A percentile compares a stretch with the other conserved stretches of the same genome.
Evolutionary conservation across 495 filamentous ascomycete genomes (phyloP).

Genomic region (Penicillium pancosmium): DNA sequence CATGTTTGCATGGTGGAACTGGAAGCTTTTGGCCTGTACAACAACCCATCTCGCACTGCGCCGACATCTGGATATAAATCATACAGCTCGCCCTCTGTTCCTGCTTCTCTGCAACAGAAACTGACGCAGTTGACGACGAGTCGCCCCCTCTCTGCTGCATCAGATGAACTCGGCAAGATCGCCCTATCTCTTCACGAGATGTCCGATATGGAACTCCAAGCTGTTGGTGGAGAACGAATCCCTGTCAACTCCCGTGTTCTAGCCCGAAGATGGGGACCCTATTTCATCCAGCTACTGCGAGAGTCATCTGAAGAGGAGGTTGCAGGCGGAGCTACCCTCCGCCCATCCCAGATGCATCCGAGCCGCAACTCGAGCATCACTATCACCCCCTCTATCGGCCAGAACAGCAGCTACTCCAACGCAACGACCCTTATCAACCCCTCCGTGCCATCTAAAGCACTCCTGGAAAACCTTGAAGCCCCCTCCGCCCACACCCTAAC

Average conservation of each 20-base stretch:
- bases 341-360: constrained; percentile 45
- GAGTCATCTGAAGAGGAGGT: constrained; percentile 61
- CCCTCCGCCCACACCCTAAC: constrained; percentile 57
- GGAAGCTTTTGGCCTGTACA: constrained; percentile 94
- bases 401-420: constrained; percentile 62
- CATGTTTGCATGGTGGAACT: constrained; percentile 95
- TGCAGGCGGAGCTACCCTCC: constrained; percentile 56
- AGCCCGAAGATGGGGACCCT: constrained; percentile 88
- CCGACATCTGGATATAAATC: constrained; percentile 81
- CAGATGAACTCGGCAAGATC: constrained; percentile 82
- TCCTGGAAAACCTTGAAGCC: constrained; percentile 47
- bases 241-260: constrained; percentile 91
- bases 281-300: constrained; percentile 86
- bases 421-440: constrained; percentile 59
- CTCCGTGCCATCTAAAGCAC: constrained; percentile 47
- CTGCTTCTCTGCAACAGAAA: constrained; percentile 57
- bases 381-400: constrained; percentile 71
- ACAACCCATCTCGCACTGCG: constrained; percentile 79
- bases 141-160: constrained; percentile 65
- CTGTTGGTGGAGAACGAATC: constrained; percentile 85
- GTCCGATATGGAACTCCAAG: constrained; percentile 96
- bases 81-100: constrained; percentile 68
- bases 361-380: constrained; percentile 81
- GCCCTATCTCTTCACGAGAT: constrained; percentile 79
- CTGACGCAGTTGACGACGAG: constrained; percentile 67